Evolutionary conservation across 768 basidiomycete species (phyloP), one percentile per base, ranked within the genome.

Genomic region (Suillus plorans): DNA sequence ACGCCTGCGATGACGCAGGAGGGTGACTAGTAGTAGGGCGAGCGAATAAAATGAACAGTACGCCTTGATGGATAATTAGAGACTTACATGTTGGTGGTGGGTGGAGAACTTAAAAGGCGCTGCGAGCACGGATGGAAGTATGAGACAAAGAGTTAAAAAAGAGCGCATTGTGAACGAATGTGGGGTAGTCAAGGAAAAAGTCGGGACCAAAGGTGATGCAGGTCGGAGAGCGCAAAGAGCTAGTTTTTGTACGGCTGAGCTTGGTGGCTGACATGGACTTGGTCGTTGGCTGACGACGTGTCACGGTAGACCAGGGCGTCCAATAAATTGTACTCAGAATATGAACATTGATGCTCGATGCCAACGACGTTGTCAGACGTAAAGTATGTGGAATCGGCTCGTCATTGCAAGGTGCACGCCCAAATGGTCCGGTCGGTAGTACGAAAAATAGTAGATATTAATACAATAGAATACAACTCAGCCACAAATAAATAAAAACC

Each of bases 1-100:
- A 76, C 13, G n/a, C 72, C 66, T 16, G 74, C 74, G 56, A 74
- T 76, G 61, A 76, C 56, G 31, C 73, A 55, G 36, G 69, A 41
- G 8, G 47, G 6, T 39, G 57, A 36, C 73, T 74, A 22, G 9
- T 74, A 28, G 9, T 5, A 56, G 1, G 39, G 31, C 2, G 8
- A 22, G 45, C 0, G 20, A 36, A 47, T 71, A 5, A 16, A 63
- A 61, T 10, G 44, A n/a, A 6, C 18, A 20, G 16, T 16, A 42
- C 34, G 36, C 14, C 31, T 20, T 25, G 9, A 10, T 36, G 13
- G 2, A n/a, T 34, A 6, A 13, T 20, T 5, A 12, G 10, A 12
- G 31, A 55, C 8, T 34, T 28, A 20, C 13, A 45, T 58, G 14
- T 45, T 42, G 10, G 39, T 25, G 6, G 61, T 65, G n/a, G 57